These are phyloP conservation scores for Aspergillus ochraceoroseus DNA, from an alignment of 2,329 filamentous ascomycete species.

Conservation along the genomic window DNA sequence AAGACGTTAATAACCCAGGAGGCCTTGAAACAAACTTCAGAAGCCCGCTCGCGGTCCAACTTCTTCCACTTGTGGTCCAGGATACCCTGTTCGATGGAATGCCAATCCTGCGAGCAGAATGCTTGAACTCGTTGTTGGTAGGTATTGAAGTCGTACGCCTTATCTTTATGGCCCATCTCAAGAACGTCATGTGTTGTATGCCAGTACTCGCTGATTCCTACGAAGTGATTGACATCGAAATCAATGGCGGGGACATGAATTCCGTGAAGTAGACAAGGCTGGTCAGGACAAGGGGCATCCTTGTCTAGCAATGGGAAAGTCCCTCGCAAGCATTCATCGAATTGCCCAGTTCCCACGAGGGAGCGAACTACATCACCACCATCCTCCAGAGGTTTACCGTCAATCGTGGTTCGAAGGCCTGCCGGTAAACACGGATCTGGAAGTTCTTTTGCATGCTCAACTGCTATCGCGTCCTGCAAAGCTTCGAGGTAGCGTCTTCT, in stretches of 20 bases:
- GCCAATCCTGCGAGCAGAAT: slow-evolving; percentile 83
- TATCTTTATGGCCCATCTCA: slow-evolving; percentile 65
- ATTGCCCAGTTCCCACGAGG: slow-evolving; percentile 78
- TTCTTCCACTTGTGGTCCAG: slow-evolving; percentile 66
- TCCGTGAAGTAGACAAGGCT: slow-evolving; percentile 84
- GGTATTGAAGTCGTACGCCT: slow-evolving; percentile 81
- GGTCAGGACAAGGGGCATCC: slow-evolving; percentile 73
- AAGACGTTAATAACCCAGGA: slow-evolving; percentile 97
- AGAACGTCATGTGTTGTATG: slow-evolving; percentile 97
- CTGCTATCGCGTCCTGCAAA: slow-evolving; percentile 63
- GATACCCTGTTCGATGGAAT: slow-evolving; percentile 64
- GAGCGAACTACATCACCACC: slow-evolving; percentile 43
- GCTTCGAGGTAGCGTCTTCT: slow-evolving; percentile 75
- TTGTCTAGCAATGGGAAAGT: slow-evolving; percentile 87
- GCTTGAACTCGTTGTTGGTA: slow-evolving; percentile 81
- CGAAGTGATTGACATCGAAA: slow-evolving; percentile 94
- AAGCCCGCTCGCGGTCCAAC: slow-evolving; percentile 65
- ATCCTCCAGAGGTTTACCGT: slow-evolving; percentile 57
- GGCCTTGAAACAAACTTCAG: slow-evolving; percentile 93
- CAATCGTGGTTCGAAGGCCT: slow-evolving; percentile 66
- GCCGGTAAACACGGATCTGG: slow-evolving; percentile 87
- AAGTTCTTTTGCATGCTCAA: slow-evolving; percentile 58
- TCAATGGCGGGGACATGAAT: slow-evolving; percentile 93
- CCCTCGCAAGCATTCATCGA: slow-evolving; percentile 73
- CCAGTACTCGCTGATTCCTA: slow-evolving; percentile 98